Evolutionary conservation across 2,329 filamentous ascomycete species (phyloP).

Genomic region (Fusarium stilboides): DNA sequence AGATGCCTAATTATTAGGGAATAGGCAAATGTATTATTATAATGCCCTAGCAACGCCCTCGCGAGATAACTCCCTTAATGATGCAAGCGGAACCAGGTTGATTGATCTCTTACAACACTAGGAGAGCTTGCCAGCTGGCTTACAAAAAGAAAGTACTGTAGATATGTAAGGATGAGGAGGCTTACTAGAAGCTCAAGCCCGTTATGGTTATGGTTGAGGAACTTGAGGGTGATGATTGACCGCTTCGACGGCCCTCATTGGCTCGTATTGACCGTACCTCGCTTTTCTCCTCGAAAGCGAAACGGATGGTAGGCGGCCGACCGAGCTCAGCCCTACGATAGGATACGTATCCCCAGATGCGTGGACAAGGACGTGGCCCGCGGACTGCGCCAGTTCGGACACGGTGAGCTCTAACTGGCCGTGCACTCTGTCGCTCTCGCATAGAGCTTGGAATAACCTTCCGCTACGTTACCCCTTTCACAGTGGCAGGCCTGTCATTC

Average conservation of each 20-base stretch:
- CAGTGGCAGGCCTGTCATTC: constrained; percentile 22
- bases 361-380: constrained; percentile 26
- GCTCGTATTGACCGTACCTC: constrained; percentile 28
- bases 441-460: constrained; percentile 13
- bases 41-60: constrained; percentile 21
- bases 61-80: constrained; percentile 7
- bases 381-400: constrained; percentile 12
- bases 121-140: constrained; percentile 11
- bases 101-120: constrained; percentile 7
- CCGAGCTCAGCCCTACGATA: constrained; percentile 44
- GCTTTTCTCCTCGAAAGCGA: constrained; percentile 29
- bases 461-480: constrained; percentile 8
- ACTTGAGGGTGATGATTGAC: constrained; percentile 28
- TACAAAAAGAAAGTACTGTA: neutral
- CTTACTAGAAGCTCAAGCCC: constrained; percentile 33
- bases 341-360: constrained; percentile 20
- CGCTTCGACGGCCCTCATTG: constrained; percentile 24
- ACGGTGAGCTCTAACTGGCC: constrained; percentile 26
- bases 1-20: constrained; percentile 15
- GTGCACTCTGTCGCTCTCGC: constrained; percentile 30
- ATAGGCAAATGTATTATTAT: constrained; percentile 26
- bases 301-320: constrained; percentile 31
- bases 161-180: constrained; percentile 13
- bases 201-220: constrained; percentile 9
- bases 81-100: constrained; percentile 20